Evolutionary conservation across 208 protist genomes (phyloP).

Genomic region (Acanthamoeba castellanii): DNA sequence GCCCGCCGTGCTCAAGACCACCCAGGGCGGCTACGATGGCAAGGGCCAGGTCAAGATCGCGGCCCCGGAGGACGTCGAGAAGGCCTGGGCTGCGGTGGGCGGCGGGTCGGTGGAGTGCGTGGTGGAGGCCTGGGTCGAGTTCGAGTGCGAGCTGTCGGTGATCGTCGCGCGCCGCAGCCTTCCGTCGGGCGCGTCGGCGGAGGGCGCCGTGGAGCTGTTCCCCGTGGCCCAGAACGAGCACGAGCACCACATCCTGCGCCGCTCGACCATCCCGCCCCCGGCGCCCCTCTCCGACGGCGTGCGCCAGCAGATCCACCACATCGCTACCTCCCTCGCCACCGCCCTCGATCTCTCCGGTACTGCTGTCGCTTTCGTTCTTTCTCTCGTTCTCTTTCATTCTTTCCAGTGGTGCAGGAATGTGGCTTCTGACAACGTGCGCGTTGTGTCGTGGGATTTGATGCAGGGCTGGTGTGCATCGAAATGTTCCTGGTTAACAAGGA

Average conservation of each 20-base stretch:
- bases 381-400: not conserved
- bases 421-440: too few relatives aligned
- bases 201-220: slow-evolving; percentile 45
- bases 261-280: slow-evolving; percentile 39
- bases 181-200: not conserved
- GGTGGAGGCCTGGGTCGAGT: slow-evolving; percentile 84
- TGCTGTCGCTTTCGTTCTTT: not conserved
- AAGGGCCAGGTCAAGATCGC: slow-evolving; percentile 77
- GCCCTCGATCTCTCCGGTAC: slow-evolving; percentile 37
- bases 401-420: too few relatives aligned
- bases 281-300: not conserved
- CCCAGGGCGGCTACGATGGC: slow-evolving; percentile 82
- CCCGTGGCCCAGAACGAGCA: slow-evolving; percentile 80
- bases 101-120: slow-evolving; percentile 26
- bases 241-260: slow-evolving; percentile 79
- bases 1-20: slow-evolving; percentile 81
- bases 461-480: slow-evolving; percentile 87
- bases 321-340: slow-evolving; percentile 1
- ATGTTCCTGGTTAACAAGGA: slow-evolving; percentile 81
- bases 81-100: slow-evolving; percentile 78
- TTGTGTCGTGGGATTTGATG: slow-evolving; percentile 67
- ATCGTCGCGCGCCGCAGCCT: slow-evolving; percentile 88
- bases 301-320: not conserved
- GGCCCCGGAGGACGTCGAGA: slow-evolving; percentile 28
- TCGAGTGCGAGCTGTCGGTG: slow-evolving; percentile 87